Evolutionary conservation across 1,284 basidiomycete genomes (phyloP), one percentile per base, ranked within the genome.

Genomic region (Rhodotorula mucilaginosa): DNA sequence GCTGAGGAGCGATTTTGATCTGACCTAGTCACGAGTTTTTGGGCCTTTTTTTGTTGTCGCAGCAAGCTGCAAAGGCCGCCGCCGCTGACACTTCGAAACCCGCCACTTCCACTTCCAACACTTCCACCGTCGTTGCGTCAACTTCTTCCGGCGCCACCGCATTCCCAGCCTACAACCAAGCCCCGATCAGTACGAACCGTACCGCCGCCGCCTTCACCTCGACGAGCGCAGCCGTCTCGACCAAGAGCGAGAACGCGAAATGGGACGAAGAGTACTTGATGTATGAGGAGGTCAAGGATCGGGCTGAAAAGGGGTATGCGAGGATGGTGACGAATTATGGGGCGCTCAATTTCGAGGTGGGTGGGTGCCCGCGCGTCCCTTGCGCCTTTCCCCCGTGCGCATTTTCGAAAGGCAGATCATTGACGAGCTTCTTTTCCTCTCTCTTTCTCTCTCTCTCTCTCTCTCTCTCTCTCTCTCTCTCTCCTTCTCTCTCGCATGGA

Each of bases 121-220:
- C 57, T 29, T 13, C 58, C 39, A 39, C 58, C 10, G 52, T 64
- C 23, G 29, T 44, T 2, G 39, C 39, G 10, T 44, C 39, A 44
- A 26, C 13, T 26, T 52, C 58, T 34, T 59, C 58, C 48, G 48
- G 69, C 61, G 44, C 61, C 16, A 44, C 62, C 18, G 54, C 68
- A 8, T 47, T 69, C 56, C 76, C 77, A 90, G 26, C 26, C 26
- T 93, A 94, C 88, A 97, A 97, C 79, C 86, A 91, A 6, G 93
- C 93, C 5, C 91, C 92, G 8, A 93, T 91, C 79, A 93, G 93
- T 0, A 93, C 86, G 48, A 95, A 95, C n/a, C 84, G 90, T 59
- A 87, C 92, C 1, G 94, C 95, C 44, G 96, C 96, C 3, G 93
- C 93, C 2, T 83, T 99, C 61, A 99, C 97, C 0, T 94, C 92